Base-by-base conservation (phyloP, 2,329 filamentous ascomycete genomes). In the Aspergillus japonicus region DNA sequence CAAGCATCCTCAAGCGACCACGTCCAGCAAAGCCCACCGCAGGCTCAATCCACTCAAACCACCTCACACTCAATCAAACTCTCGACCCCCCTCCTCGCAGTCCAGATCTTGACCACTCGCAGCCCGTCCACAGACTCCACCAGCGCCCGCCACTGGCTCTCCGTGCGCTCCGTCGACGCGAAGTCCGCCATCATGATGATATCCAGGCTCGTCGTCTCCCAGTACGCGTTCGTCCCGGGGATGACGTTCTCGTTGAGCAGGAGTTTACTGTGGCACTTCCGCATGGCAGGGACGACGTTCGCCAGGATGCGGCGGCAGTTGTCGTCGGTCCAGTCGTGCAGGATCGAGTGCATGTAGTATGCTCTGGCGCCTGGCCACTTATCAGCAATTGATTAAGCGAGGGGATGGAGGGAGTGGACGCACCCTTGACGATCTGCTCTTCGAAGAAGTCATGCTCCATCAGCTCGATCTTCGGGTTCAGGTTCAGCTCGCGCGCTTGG, bases 231-330 rank as follows among this genome's bases (percentile, higher is more conserved):
- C 1, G 60, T 70, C 8, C 76, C 71, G 3, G 77, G 75, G 16
- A 81, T 66, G 0, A 78, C 67, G 54, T 75, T 74, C 48, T 82
- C 80, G 35, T 78, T 75, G 42, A 83, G 72, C 16, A 83, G 63
- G 4, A 82, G 47, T 55, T 78, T 77, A 7, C 75, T 78, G 61
- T 78, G 74, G 0, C 73, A 72, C 2, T 64, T 70, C n/a, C 64
- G 68, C 75, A 80, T 78, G 1, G 74, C 77, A 1, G 62, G 31
- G 5, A 61, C 54, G 3, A 66, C 31, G 11, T 72, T 68, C 5
- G 50, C 48, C 6, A 77, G 69, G 52, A 77, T 77, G 31, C 69
- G 67, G 12, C 64, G 63, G 53, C 69, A 71, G 19, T 63, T 58
- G 2, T 69, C 63, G 56, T 77, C 71, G 4, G 70, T 62, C 71